Conservation (phyloP, 2,329 filamentous ascomycete genomes). For the Dothidotthia symphoricarpi region DNA sequence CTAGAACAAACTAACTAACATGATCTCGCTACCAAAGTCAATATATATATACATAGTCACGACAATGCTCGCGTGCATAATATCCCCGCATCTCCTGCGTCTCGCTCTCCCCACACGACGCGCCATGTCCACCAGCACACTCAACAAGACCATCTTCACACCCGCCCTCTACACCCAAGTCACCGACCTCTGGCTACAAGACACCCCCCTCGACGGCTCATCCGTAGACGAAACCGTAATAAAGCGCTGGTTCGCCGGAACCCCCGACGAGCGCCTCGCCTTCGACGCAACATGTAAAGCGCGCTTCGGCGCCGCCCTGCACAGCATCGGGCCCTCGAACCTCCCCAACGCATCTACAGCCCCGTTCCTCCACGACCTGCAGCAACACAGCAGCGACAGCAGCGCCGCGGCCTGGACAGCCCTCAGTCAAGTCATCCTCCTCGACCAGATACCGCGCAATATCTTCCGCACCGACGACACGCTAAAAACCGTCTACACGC, state of each 20-base stretch:
- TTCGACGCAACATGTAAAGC: conserved; percentile 41
- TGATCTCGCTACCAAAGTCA: too few relatives aligned
- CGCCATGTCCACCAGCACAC: conserved; percentile 35
- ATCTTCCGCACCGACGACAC: conserved; percentile 52
- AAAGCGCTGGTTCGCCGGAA: conserved; percentile 42
- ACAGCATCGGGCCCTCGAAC: conserved; percentile 39
- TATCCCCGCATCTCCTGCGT: too few relatives aligned
- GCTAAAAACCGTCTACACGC: conserved; percentile 51
- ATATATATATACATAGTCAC: too few relatives aligned
- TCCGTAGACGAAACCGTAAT: conserved; percentile 21
- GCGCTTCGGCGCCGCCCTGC: conserved; percentile 38
- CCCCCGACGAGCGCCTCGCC: conserved; percentile 31
- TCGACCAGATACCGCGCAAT: conserved; percentile 65
- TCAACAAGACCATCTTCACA: conserved; percentile 45
- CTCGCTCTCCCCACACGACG: conserved; percentile 8
- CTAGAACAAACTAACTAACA: too few relatives aligned
- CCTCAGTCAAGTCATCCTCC: conserved; percentile 55
- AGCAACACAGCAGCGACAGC: conserved; percentile 20
- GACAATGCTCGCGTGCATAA: too few relatives aligned
- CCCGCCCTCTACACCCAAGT: conserved; percentile 39
- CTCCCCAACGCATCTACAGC: conserved; percentile 33
- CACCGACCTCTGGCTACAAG: conserved; percentile 43
- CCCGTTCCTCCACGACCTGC: conserved; percentile 41
- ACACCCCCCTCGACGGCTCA: conserved; percentile 27
- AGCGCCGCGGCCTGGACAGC: conserved; percentile 36